phyloP scores from a whole-genome alignment of 768 basidiomycete genomes.

The Russula virescens region DNA sequence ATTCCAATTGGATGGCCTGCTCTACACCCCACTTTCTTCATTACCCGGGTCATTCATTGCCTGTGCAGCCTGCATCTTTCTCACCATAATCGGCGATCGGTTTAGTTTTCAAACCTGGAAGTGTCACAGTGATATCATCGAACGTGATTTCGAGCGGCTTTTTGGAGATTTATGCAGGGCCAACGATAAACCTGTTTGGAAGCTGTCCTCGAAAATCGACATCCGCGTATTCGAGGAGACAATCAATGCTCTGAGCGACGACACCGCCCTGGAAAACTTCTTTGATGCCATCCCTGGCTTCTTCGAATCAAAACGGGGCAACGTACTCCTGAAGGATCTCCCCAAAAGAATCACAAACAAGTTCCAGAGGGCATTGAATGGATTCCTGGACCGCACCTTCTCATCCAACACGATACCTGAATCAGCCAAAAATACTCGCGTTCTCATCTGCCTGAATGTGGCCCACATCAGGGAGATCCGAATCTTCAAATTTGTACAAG shows the following conservation, averaged over 20 bases:
- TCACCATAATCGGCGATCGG: background rate
- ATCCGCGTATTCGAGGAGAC: background rate
- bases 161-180: background rate
- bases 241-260: background rate
- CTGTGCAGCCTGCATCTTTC: background rate
- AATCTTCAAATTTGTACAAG: too few species aligned
- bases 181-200: background rate
- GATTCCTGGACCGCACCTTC: background rate
- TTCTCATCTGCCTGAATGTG: background rate
- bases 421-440: background rate
- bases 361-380: background rate
- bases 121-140: background rate
- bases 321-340: background rate
- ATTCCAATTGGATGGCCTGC: background rate
- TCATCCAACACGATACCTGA: background rate
- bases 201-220: background rate
- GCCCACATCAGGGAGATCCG: too few species aligned
- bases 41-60: background rate
- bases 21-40: background rate
- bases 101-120: background rate
- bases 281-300: too few species aligned
- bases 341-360: background rate
- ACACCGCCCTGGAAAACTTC: background rate
- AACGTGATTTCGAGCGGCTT: background rate
- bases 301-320: background rate